These are phyloP conservation scores for Pyropia yezoensis DNA, from an alignment of 23 red algal genomes.

Conservation along the genomic window DNA sequence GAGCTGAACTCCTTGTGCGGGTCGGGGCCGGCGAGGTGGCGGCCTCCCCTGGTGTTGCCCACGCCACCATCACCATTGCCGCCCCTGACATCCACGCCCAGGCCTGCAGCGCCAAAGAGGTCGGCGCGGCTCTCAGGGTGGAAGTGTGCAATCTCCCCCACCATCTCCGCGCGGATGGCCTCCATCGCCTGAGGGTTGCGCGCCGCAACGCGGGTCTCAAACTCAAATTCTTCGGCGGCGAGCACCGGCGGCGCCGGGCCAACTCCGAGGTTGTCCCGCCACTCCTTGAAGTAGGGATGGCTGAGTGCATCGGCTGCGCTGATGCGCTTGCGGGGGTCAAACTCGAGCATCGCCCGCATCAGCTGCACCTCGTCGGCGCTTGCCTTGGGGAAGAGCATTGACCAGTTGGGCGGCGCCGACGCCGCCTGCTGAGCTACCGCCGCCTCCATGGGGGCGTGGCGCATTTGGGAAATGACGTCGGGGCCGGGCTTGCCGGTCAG, in stretches of 20 bases:
- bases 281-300: constrained; percentile 85
- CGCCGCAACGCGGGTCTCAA: constrained; percentile 63
- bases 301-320: constrained; percentile 71
- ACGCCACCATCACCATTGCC: too few species aligned
- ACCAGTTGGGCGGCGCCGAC: constrained; percentile 7
- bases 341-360: constrained; percentile 81
- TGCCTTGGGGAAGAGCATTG: constrained; percentile 2
- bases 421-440: constrained; percentile 54
- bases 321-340: constrained; percentile 83
- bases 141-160: constrained; percentile 85
- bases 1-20: too few species aligned
- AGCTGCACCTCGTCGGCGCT: constrained; percentile 32
- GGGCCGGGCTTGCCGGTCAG: constrained; percentile 58
- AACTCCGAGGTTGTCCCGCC: constrained; percentile 63
- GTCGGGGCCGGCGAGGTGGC: too few species aligned
- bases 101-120: constrained; percentile 11
- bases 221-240: constrained; percentile 83
- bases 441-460: constrained; percentile 29
- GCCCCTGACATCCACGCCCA: too few species aligned
- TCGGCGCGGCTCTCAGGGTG: constrained; percentile 84
- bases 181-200: constrained; percentile 30
- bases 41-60: too few species aligned
- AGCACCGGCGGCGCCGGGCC: constrained; percentile 32
- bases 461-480: constrained; percentile 48
- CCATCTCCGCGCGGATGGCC: constrained; percentile 58